Conservation (phyloP, 345 rosid species). For the Trapa incisa region DNA sequence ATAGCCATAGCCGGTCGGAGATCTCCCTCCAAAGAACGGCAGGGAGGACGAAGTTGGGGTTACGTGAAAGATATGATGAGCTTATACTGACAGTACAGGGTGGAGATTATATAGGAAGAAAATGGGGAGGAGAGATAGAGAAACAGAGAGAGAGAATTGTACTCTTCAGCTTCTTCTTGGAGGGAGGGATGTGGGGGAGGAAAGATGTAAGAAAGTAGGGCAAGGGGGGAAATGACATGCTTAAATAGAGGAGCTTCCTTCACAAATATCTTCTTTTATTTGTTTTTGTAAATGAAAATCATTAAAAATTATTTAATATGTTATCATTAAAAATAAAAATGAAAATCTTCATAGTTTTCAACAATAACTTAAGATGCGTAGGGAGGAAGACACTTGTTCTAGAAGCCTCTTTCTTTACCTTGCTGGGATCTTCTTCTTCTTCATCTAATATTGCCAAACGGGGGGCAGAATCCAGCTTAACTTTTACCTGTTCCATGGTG, state of each 20-base stretch:
- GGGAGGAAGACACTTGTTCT: conserved; percentile 44
- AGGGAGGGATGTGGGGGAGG: conserved; percentile 6
- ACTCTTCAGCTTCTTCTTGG: background rate
- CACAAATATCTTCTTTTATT: background rate
- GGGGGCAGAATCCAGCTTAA: no score
- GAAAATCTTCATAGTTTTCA: no score
- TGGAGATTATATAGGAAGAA: background rate
- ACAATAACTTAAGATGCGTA: conserved; percentile 40
- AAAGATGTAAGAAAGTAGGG: conserved; percentile 40
- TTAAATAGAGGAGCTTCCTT: conserved; percentile 50
- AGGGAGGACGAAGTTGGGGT: background rate
- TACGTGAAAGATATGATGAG: background rate
- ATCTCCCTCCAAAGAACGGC: background rate
- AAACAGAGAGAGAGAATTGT: background rate
- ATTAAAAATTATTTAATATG: no score
- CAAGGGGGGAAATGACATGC: conserved; percentile 15
- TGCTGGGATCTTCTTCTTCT: no score
- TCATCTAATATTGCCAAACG: no score
- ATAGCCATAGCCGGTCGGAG: no score
- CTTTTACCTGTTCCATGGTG: no score
- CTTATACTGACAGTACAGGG: background rate
- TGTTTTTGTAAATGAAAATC: no score
- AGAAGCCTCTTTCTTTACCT: conserved; percentile 20
- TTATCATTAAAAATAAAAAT: no score
- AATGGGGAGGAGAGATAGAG: background rate